A percentile compares a stretch with the other conserved stretches of the same genome.
phyloP scores from a whole-genome alignment of 805 yeast species.

The Ogataea wickerhamii region DNA sequence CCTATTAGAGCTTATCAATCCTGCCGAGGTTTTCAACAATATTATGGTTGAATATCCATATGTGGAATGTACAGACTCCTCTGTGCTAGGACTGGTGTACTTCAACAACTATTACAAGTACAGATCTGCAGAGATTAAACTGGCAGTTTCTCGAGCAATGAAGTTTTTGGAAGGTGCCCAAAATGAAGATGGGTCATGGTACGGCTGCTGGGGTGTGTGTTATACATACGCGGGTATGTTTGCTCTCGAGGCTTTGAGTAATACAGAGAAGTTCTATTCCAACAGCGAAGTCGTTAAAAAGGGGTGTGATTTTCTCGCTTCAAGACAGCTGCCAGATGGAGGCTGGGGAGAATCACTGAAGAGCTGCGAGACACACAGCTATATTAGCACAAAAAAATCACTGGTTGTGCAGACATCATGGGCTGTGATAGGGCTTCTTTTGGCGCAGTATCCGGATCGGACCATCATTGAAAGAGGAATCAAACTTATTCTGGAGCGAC shows the following conservation, averaged over 20 bases:
- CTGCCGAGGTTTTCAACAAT: constrained; percentile 97
- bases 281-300: constrained; percentile 58
- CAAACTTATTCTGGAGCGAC: constrained; percentile 59
- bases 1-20: constrained; percentile 72
- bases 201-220: constrained; percentile 98
- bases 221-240: constrained; percentile 96
- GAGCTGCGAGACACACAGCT: constrained; percentile 74
- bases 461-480: constrained; percentile 62
- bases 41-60: constrained; percentile 99
- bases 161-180: constrained; percentile 68
- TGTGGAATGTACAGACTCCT: constrained; percentile 96
- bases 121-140: constrained; percentile 57
- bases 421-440: constrained; percentile 77
- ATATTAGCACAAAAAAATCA: constrained; percentile 57
- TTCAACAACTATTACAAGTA: constrained; percentile 67
- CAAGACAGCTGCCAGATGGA: constrained; percentile 80
- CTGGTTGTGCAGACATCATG: constrained; percentile 89
- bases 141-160: constrained; percentile 73
- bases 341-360: constrained; percentile 98
- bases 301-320: constrained; percentile 83
- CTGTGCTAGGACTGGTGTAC: constrained; percentile 81
- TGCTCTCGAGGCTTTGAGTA: constrained; percentile 86
- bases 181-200: constrained; percentile 87
- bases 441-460: constrained; percentile 76
- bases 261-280: constrained; percentile 60